These are phyloP conservation scores for Penicillium samsonianum DNA, from an alignment of 495 filamentous ascomycete genomes.

Conservation along the genomic window DNA sequence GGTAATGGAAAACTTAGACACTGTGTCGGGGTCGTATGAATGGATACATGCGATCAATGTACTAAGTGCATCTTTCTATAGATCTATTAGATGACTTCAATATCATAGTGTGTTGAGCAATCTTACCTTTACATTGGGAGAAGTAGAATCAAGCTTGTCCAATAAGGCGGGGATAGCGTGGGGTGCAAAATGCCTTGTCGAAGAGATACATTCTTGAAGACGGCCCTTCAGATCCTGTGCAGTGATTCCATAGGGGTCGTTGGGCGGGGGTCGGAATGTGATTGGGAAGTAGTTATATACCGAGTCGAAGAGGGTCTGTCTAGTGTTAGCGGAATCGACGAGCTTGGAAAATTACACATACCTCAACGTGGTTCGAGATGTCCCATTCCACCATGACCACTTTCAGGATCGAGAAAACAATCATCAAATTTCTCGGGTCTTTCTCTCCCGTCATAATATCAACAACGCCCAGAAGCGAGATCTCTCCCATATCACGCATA, in stretches of 20 bases:
- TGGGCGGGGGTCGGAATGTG: slow-evolving; percentile 72
- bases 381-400: slow-evolving; percentile 77
- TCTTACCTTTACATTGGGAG: slow-evolving; percentile 68
- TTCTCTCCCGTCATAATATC: slow-evolving; percentile 75
- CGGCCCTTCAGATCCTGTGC: slow-evolving; percentile 71
- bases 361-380: slow-evolving; percentile 62
- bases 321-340: slow-evolving; percentile 47
- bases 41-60: slow-evolving; percentile 61
- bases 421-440: slow-evolving; percentile 75
- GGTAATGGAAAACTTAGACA: slow-evolving; percentile 68
- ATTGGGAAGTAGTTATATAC: slow-evolving; percentile 82
- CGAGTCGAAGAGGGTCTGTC: slow-evolving; percentile 65
- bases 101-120: not conserved
- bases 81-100: slow-evolving; percentile 29
- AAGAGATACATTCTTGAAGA: slow-evolving; percentile 70
- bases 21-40: slow-evolving; percentile 60
- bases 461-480: slow-evolving; percentile 63
- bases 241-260: slow-evolving; percentile 74
- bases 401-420: slow-evolving; percentile 72
- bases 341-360: slow-evolving; percentile 37
- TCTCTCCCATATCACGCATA: slow-evolving; percentile 55
- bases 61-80: slow-evolving; percentile 69
- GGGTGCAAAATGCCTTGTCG: slow-evolving; percentile 65
- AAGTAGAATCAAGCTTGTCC: slow-evolving; percentile 76
- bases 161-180: slow-evolving; percentile 69